A percentile compares a stretch with the other conserved stretches of the same genome.
phyloP scores from a whole-genome alignment of 176 grass and related monocot genomes.

The Poa pratensis region DNA sequence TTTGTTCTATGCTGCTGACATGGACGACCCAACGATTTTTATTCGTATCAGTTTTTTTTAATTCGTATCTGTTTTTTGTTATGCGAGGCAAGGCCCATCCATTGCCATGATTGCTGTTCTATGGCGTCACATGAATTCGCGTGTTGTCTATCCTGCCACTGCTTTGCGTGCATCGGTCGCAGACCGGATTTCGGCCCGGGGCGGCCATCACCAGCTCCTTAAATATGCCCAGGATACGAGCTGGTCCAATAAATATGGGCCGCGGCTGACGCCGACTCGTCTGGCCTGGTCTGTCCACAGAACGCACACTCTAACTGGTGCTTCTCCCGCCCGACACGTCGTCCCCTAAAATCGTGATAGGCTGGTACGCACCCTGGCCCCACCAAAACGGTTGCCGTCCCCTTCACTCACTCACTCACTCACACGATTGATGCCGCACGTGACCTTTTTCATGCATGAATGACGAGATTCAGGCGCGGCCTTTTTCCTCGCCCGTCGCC shows the following conservation, averaged over 20 bases:
- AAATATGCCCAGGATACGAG: constrained; percentile 14
- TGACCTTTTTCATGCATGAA: constrained; percentile 22
- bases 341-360: background rate
- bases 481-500: background rate
- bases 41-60: background rate
- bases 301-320: background rate
- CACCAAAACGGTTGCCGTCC: background rate
- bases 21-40: background rate
- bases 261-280: constrained; percentile 32
- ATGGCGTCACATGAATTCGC: background rate
- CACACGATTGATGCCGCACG: constrained; percentile 24
- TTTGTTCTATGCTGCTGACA: background rate
- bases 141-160: background rate
- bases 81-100: constrained; percentile 6
- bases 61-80: background rate
- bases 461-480: background rate
- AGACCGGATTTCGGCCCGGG: constrained; percentile 23
- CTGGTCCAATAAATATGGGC: constrained; percentile 32
- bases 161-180: constrained; percentile 12
- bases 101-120: background rate
- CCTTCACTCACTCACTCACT: background rate
- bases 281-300: constrained; percentile 20
- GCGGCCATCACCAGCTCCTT: constrained; percentile 7
- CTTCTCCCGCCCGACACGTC: constrained; percentile 31
- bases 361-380: background rate